These are phyloP conservation scores for Debaryomyces hansenii DNA, from an alignment of 805 yeast genomes.

Conservation along the genomic window DNA sequence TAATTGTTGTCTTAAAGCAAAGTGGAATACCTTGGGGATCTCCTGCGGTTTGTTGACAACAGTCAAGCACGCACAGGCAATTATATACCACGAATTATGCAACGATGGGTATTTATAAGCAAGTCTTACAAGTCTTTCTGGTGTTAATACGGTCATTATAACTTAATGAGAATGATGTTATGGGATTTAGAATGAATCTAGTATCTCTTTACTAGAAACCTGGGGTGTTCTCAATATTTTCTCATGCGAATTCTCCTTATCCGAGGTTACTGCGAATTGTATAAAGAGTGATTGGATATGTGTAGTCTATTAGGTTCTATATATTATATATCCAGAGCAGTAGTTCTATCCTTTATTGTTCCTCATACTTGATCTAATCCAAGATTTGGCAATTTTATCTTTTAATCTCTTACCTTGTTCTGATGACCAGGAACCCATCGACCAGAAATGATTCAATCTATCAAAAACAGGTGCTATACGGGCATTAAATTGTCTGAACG, in stretches of 20 bases:
- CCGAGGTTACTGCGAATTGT: no score
- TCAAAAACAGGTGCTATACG: conserved; percentile 22
- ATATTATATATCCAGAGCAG: no score
- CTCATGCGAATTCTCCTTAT: no score
- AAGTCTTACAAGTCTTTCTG: conserved; percentile 54
- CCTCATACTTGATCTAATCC: conserved; percentile 45
- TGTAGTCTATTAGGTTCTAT: no score
- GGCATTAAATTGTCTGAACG: conserved; percentile 22
- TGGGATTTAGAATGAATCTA: no score
- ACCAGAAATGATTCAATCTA: conserved; percentile 57
- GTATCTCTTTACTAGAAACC: no score
- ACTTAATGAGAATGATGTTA: not conserved
- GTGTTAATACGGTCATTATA: conserved; percentile 39
- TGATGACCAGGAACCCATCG: conserved; percentile 58
- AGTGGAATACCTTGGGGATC: conserved; percentile 71
- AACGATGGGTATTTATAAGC: conserved; percentile 57
- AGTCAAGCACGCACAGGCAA: conserved; percentile 79
- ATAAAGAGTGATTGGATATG: no score
- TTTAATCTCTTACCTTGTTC: conserved; percentile 48
- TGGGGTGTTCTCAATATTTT: no score
- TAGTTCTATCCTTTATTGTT: conserved; percentile 4
- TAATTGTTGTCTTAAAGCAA: conserved; percentile 53
- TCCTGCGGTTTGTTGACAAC: conserved; percentile 83
- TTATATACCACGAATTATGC: conserved; percentile 64
- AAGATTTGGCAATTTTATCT: conserved; percentile 54